phyloP scores from a whole-genome alignment of 75 land plant genomes.

The Cryptomeria japonica region DNA sequence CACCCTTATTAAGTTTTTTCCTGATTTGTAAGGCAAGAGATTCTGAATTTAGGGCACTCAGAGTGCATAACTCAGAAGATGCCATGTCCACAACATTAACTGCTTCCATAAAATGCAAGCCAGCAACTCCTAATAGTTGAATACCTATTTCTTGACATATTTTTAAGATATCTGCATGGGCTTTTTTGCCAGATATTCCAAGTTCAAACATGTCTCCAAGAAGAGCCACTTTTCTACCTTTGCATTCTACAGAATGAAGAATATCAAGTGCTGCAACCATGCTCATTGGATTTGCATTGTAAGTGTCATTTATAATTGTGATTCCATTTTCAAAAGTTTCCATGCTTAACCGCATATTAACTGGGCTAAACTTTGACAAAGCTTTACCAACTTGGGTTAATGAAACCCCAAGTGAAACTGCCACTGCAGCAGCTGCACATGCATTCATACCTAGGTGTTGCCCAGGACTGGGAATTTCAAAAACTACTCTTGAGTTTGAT shows the following conservation, averaged over 20 bases:
- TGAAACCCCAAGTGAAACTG: conserved; percentile 39
- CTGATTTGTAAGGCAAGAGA: conserved; percentile 24
- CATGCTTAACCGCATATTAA: conserved; percentile 35
- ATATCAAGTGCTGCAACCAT: conserved; percentile 37
- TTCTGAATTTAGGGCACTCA: conserved; percentile 23
- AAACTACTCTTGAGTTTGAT: conserved; percentile 29
- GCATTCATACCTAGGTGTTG: conserved; percentile 51
- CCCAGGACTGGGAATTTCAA: conserved; percentile 51
- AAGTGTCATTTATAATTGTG: conserved; percentile 44
- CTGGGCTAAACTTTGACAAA: conserved; percentile 36
- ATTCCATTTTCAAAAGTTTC: conserved; percentile 25
- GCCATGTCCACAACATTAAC: neutral
- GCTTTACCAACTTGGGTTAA: conserved; percentile 25
- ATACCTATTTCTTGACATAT: conserved; percentile 32
- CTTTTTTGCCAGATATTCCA: conserved; percentile 21
- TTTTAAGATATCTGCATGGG: conserved; percentile 34
- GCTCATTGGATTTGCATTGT: conserved; percentile 56
- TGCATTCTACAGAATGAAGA: conserved; percentile 31
- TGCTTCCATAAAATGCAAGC: conserved; percentile 31
- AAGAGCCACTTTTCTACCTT: conserved; percentile 37
- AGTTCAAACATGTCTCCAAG: conserved; percentile 67
- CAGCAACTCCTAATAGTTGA: conserved; percentile 36
- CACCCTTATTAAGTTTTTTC: conserved; percentile 17
- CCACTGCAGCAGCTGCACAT: conserved; percentile 65
- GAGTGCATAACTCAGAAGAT: conserved; percentile 17